Conservation (phyloP, 2,329 filamentous ascomycete genomes). For the Endoconidiophora polonica region DNA sequence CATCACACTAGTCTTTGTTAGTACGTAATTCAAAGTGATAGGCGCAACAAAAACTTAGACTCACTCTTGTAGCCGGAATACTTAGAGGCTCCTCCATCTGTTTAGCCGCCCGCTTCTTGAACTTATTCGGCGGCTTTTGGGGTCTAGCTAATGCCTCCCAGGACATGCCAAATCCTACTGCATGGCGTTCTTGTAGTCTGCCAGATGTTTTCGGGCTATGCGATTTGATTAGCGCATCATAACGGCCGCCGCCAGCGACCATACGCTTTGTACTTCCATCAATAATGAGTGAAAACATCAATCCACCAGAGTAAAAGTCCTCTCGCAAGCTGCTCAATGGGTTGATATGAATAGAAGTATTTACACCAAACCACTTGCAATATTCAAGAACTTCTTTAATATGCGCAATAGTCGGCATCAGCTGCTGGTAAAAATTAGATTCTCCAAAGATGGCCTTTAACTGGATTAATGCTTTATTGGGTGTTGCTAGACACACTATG, state of each 20-base stretch:
- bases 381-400: conserved; percentile 65
- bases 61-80: conserved; percentile 37
- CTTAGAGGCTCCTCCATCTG: conserved; percentile 44
- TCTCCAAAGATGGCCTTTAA: conserved; percentile 44
- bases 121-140: conserved; percentile 37
- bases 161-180: conserved; percentile 80
- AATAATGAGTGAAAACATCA: conserved; percentile 81
- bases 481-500: conserved; percentile 26
- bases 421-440: conserved; percentile 53
- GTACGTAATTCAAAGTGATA: not conserved
- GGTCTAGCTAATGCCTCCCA: conserved; percentile 68
- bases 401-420: conserved; percentile 61
- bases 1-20: conserved; percentile 49
- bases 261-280: conserved; percentile 73
- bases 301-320: conserved; percentile 69
- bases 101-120: conserved; percentile 50
- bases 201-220: conserved; percentile 54
- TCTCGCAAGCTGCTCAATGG: conserved; percentile 82
- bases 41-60: conserved; percentile 17
- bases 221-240: conserved; percentile 76
- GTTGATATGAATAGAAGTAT: conserved; percentile 65
- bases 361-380: conserved; percentile 56
- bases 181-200: conserved; percentile 51
- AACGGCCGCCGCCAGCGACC: conserved; percentile 83
- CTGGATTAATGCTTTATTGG: conserved; percentile 39